Conservation (phyloP, 2,329 filamentous ascomycete genomes). For the Calonectria pseudoreteaudii region DNA sequence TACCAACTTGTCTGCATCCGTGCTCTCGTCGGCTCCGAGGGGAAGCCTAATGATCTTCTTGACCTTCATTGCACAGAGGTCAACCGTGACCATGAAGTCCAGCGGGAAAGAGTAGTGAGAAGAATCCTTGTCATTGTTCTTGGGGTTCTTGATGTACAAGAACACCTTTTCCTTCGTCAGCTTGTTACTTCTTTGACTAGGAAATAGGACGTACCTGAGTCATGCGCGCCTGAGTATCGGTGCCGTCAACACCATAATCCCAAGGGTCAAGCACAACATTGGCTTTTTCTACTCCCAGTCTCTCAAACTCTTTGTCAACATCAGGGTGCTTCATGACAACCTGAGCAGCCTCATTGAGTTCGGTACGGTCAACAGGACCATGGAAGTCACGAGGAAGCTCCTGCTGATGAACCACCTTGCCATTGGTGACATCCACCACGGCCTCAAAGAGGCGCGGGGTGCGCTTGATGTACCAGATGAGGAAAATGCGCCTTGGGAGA, state of each 20-base stretch:
- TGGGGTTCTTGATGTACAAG: conserved; percentile 15
- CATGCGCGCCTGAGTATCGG: conserved; percentile 21
- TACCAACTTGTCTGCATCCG: neutral
- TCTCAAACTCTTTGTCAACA: conserved; percentile 20
- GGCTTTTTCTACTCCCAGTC: conserved; percentile 8
- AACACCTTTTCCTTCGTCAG: conserved; percentile 7
- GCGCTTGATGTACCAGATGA: conserved; percentile 29
- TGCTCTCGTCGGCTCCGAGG: conserved; percentile 7
- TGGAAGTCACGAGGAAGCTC: conserved; percentile 29
- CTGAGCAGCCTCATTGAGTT: conserved; percentile 16
- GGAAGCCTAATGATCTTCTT: conserved; percentile 7
- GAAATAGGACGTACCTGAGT: conserved; percentile 13
- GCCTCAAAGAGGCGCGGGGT: conserved; percentile 27
- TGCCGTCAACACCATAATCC: conserved; percentile 27
- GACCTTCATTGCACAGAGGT: conserved; percentile 6
- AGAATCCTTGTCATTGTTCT: conserved; percentile 19
- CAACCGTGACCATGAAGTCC: conserved; percentile 11
- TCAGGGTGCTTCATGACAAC: conserved; percentile 21
- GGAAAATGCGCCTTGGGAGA: conserved; percentile 19
- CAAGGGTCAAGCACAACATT: conserved; percentile 26
- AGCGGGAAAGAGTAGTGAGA: conserved; percentile 16
- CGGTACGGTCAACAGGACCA: conserved; percentile 22
- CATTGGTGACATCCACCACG: conserved; percentile 23
- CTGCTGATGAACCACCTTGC: conserved; percentile 17
- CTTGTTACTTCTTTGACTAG: neutral